phyloP scores from a whole-genome alignment of 768 basidiomycete genomes.

The Xanthoconium purpureum region DNA sequence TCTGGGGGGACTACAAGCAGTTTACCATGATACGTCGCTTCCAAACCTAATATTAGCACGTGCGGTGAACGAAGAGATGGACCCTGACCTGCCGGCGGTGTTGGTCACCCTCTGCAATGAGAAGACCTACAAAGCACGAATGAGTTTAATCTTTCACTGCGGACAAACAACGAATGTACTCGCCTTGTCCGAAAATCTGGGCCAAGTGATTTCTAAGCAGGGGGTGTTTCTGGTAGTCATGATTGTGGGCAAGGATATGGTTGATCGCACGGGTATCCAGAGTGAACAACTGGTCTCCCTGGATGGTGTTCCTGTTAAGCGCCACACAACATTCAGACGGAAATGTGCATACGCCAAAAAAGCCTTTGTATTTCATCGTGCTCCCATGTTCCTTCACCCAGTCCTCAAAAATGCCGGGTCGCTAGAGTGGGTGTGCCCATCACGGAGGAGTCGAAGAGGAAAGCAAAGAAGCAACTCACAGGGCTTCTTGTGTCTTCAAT shows the following conservation, averaged over 20 bases:
- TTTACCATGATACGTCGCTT: not conserved
- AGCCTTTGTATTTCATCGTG: not conserved
- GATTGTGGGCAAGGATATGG: not conserved
- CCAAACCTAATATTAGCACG: not conserved
- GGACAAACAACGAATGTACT: not conserved
- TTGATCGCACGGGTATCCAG: not conserved
- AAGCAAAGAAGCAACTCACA: not conserved
- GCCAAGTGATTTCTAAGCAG: not conserved
- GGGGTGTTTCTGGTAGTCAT: not conserved
- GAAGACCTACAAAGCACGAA: not conserved
- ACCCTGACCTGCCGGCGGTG: not conserved
- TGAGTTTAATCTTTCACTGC: not conserved
- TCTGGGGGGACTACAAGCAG: not conserved
- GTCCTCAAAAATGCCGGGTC: not conserved
- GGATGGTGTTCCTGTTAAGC: not conserved
- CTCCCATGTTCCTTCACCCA: not conserved
- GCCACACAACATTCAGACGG: not conserved
- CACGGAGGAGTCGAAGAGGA: not conserved
- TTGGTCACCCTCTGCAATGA: not conserved
- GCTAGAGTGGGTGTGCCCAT: not conserved
- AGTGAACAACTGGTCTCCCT: not conserved
- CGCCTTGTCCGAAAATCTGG: not conserved
- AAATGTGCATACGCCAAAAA: not conserved
- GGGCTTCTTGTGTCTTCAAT: not conserved
- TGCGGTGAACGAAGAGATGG: not conserved